phyloP scores from a whole-genome alignment of 108 stramenopile genomes.

The Nitzschia putrida region DNA sequence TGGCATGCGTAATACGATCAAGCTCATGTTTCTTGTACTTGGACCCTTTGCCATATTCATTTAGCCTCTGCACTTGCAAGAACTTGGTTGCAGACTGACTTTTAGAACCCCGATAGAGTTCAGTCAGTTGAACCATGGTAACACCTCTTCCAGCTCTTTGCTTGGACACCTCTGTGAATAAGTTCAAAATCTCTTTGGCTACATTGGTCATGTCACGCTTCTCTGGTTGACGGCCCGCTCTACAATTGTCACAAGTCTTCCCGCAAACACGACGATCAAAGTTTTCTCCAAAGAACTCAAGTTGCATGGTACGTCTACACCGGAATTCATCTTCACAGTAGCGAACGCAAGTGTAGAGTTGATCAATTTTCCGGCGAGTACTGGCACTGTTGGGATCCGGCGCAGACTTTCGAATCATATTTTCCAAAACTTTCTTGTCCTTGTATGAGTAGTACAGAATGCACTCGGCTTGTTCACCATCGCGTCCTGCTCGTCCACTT shows the following conservation, averaged over 20 bases:
- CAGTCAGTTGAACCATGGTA: constrained; percentile 67
- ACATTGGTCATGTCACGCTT: constrained; percentile 60
- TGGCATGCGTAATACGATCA: constrained; percentile 69
- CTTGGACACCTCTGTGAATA: constrained; percentile 40
- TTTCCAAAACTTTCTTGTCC: constrained; percentile 84
- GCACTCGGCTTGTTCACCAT: constrained; percentile 91
- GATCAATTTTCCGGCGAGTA: constrained; percentile 79
- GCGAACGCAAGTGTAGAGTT: constrained; percentile 78
- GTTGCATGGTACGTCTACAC: constrained; percentile 87
- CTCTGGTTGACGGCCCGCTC: constrained; percentile 61
- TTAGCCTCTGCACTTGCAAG: constrained; percentile 4
- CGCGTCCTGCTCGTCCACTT: constrained; percentile 95
- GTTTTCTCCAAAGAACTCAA: constrained; percentile 88
- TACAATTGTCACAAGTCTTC: constrained; percentile 89
- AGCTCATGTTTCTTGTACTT: constrained; percentile 67
- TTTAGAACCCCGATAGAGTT: constrained; percentile 80
- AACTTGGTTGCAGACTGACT: constrained; percentile 62
- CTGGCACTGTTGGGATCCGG: constrained; percentile 44
- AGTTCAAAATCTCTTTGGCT: constrained; percentile 55
- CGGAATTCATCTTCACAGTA: constrained; percentile 86
- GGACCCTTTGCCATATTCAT: constrained; percentile 58
- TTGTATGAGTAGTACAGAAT: constrained; percentile 91
- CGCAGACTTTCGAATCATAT: constrained; percentile 78
- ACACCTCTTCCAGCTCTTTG: constrained; percentile 55
- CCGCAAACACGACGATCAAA: constrained; percentile 80